Evolutionary conservation across 192 early-diverging fungal genomes (phyloP), one percentile per base, ranked within the genome.

Genomic region (Coemansia umbellata): DNA sequence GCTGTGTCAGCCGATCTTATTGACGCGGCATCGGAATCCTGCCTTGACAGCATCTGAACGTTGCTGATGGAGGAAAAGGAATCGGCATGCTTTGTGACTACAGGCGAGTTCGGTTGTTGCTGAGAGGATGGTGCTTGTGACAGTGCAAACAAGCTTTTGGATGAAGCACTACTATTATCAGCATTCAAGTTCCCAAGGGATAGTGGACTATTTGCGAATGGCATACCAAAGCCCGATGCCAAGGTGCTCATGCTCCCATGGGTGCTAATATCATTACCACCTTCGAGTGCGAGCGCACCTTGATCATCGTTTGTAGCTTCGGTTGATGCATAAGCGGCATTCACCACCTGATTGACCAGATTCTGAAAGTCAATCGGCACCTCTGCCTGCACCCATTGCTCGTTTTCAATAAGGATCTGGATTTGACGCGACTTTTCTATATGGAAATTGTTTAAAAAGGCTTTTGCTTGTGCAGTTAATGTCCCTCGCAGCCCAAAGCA

Each of bases 331-430:
- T 43, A 53, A 0, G 80, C 74, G 13, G 82, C 81, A 1, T 80
- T 63, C 21, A 85, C 79, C 10, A 94, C 80, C 32, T 82, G 73
- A 24, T 93, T 83, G 6, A 87, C 86, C 33, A 94, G 88, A 13
- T 80, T 63, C 60, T 99, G 97, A 47, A 94, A 99, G 52, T 96
- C 94, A 49, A 86, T 78, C 0, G 94, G 93, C n/a, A 99, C 90
- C 50, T 90, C 90, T 9, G 89, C 84, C 58, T 91, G 91, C 19
- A 81, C 77, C 97, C 97, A 99, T 73, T 95, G 92, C 63, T 99
- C 97, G 65, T 91, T 95, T 56, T 97, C 97, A 47, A 99, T 85
- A 10, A 96, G 75, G 15, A 90, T 68, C 10, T 86, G 82, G 17
- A 91, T 78, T 66, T 97, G 93, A 31, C 89, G 93, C 31, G 82